Evolutionary conservation across 1,284 basidiomycete species (phyloP), one percentile per base, ranked within the genome.

Genomic region (Tilletia indica): DNA sequence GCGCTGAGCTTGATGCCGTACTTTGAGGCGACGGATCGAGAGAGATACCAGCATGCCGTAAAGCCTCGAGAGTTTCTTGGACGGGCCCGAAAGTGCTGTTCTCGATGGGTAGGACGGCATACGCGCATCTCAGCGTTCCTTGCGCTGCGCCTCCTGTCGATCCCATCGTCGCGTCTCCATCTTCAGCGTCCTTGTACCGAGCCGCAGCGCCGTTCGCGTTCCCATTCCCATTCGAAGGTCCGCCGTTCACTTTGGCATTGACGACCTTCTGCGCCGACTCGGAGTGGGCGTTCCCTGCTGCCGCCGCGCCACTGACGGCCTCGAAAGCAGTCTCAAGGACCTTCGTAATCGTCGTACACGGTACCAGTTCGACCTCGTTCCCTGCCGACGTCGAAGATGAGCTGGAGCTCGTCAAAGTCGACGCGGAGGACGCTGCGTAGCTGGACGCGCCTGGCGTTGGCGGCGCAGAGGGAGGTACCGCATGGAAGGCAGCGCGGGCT

Each of bases 71-170:
- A 11, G 61, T 64, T 16, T 64, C 61, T 3, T 64, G 61, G 19
- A 64, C 61, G 16, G 61, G 61, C 0, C 61, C 61, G 36, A 64
- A 64, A 12, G 61, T 64, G 36, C 61, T 64, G 61, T 64, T 64
- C 36, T 64, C 61, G 34, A 64, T 64, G 36, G 61, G 61, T 3
- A 64, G 61, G 34, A 64, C 61, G 14, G 61, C 61, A 34, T 64
- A 64, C 21, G 61, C 38, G 56, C 56, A 58, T 58, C 34, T 4
- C 21, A 58, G 9, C 16, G 3, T 31, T 58, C 12, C 56, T 58
- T 16, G 4, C 34, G 61, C 61, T 34, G 36, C n/a, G 34, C 61
- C 36, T 54, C 21, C 19, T 54, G 2, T 19, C 25, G 25, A 31
- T 31, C 25, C 25, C 25, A 31, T 31, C 25, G 25, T 45, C 42